Evolutionary conservation across 306 rosid species (phyloP).

Genomic region (Erythrophleum fordii): DNA sequence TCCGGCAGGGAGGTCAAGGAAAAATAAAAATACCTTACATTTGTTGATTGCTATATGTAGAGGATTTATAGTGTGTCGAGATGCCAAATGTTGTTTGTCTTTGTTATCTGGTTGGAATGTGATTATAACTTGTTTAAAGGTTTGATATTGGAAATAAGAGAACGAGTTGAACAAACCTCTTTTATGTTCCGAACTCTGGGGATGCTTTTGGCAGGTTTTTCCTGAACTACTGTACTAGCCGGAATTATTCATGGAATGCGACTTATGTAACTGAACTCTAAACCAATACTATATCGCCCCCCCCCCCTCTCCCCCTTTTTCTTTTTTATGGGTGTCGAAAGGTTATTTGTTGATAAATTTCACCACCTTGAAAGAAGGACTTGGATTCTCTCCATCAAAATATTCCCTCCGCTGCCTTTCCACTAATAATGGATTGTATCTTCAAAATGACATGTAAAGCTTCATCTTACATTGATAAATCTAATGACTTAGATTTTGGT

Average conservation of each 20-base stretch:
- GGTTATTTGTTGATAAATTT: too few relatives aligned
- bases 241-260: background rate
- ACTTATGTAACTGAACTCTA: background rate
- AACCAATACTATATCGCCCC: too few relatives aligned
- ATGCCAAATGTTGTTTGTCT: conserved; percentile 29
- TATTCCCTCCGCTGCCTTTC: too few relatives aligned
- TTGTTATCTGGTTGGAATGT: conserved; percentile 29
- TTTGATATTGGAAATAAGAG: conserved; percentile 35
- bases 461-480: too few relatives aligned
- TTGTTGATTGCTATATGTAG: conserved; percentile 21
- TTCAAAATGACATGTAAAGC: too few relatives aligned
- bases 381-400: too few relatives aligned
- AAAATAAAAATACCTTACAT: background rate
- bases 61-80: conserved; percentile 35
- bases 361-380: too few relatives aligned
- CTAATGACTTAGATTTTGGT: too few relatives aligned
- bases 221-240: background rate
- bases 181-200: background rate
- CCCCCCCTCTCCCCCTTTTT: too few relatives aligned
- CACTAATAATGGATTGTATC: too few relatives aligned
- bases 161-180: background rate
- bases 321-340: too few relatives aligned
- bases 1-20: background rate
- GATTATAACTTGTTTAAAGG: conserved; percentile 36
- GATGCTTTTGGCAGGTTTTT: background rate